Percentiles rank a stretch among this genome's conserved stretches.
phyloP scores from a whole-genome alignment of 257 asterid species.

The Solanum infundibuliforme region DNA sequence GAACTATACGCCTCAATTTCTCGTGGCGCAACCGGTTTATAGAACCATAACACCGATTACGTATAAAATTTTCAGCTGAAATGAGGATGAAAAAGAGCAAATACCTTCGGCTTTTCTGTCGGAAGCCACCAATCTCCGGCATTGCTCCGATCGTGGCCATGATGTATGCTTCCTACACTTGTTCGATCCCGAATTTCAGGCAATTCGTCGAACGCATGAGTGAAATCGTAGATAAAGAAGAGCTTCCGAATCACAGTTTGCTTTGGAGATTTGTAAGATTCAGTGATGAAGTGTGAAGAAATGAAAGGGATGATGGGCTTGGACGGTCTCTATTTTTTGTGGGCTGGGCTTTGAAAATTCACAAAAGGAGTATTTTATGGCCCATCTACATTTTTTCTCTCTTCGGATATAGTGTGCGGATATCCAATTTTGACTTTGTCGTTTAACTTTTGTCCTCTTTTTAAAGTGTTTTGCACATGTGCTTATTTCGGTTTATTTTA shows the following conservation, averaged over 20 bases:
- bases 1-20: not conserved
- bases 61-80: not conserved
- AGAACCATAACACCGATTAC: not conserved
- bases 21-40: not conserved
- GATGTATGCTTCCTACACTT: not conserved
- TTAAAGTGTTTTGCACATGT: not conserved
- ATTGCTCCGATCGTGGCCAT: constrained; percentile 2
- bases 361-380: not conserved
- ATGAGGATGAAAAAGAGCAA: not conserved
- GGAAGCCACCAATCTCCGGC: not conserved
- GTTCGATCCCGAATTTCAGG: not conserved
- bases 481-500: not conserved
- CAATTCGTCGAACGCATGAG: not conserved
- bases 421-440: not conserved
- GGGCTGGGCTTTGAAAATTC: not conserved
- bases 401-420: not conserved
- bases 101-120: not conserved
- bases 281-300: not conserved
- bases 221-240: not conserved
- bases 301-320: not conserved
- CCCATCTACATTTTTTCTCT: not conserved
- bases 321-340: not conserved
- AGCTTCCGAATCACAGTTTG: not conserved
- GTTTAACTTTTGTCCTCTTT: not conserved
- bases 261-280: not conserved